Evolutionary conservation across 495 filamentous ascomycete genomes (phyloP), one percentile per base, ranked within the genome.

Genomic region (Hyphodiscus hymeniophilus): DNA sequence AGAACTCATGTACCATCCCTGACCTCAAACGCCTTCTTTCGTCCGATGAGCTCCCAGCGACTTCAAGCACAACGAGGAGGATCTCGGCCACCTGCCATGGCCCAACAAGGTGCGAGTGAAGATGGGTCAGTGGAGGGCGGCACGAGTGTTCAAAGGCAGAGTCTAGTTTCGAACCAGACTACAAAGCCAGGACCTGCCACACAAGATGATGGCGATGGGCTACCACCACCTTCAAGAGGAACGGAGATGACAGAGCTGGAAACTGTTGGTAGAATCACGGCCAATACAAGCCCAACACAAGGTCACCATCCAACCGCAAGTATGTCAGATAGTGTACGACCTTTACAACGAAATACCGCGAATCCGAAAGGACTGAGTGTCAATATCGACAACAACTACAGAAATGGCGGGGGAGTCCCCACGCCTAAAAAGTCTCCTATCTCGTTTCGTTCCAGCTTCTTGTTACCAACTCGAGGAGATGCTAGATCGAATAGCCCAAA

Each of bases 1-100:
- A 76, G 81, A 58, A 90, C 85, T 15, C 92, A 98, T 70, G 91
- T 94, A 30, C 90, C 92, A 7, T 86, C 84, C 1, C 68, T 98
- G 23, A 81, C 89, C 7, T 88, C 89, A 12, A 83, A 90, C 54
- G 91, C 84, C 16, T 97, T 98, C 64, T 95, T 95, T 57, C 82
- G 83, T 7, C 92, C 92, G 15, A 94, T 98, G 92, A 96, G 89
- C 66, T 94, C 89, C 18, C 90, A 96, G 63, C 80, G 87, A 60
- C 71, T 96, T 40, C 92, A 98, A 64, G 90, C 89, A 42, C 94
- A 97, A 62, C 73, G 92, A 59, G 81, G 80, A 38, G 71, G 74
- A 16, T 51, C 64, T 11, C 61, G 71, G 28, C 66, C 70, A 7
- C 45, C 62, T 7, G 64, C 64, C 11, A 59, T 62, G 50, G 61